A percentile compares a stretch with the other conserved stretches of the same genome.
Conservation (phyloP, 2,329 filamentous ascomycete genomes). For the Aspergillus brasiliensis region DNA sequence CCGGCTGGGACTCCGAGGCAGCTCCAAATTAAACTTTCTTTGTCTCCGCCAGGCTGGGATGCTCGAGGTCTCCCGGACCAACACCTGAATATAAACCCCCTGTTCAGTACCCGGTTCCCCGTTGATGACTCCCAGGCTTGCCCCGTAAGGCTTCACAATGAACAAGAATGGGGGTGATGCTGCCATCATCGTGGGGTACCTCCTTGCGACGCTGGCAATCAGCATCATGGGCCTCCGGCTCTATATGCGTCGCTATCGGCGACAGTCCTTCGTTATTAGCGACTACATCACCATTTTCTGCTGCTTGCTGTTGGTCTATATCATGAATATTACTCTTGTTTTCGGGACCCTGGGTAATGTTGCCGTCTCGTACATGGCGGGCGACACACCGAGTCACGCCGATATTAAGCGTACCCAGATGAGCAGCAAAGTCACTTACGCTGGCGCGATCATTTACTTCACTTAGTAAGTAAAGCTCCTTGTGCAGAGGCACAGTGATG, state of each 20-base stretch:
- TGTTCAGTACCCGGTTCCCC: neutral
- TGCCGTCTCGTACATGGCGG: neutral
- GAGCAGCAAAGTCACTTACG: conserved; percentile 8
- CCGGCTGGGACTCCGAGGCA: neutral
- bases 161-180: neutral
- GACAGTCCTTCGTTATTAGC: conserved; percentile 15
- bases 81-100: neutral
- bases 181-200: conserved; percentile 9
- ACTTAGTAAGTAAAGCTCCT: conserved; percentile 5
- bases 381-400: neutral
- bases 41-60: neutral
- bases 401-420: conserved; percentile 8
- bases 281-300: conserved; percentile 17
- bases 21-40: neutral
- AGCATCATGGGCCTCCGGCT: conserved; percentile 13
- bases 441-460: conserved; percentile 8
- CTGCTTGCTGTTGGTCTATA: neutral
- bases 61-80: neutral
- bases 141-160: conserved; percentile 1
- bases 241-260: conserved; percentile 12
- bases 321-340: conserved; percentile 7
- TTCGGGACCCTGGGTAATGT: neutral
- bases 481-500: no score
- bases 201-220: conserved; percentile 11
- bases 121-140: neutral